A percentile compares a stretch with the other conserved stretches of the same genome.
These are phyloP conservation scores for Lecanosticta acicola DNA, from an alignment of 2,329 filamentous ascomycete genomes.

Conservation along the genomic window DNA sequence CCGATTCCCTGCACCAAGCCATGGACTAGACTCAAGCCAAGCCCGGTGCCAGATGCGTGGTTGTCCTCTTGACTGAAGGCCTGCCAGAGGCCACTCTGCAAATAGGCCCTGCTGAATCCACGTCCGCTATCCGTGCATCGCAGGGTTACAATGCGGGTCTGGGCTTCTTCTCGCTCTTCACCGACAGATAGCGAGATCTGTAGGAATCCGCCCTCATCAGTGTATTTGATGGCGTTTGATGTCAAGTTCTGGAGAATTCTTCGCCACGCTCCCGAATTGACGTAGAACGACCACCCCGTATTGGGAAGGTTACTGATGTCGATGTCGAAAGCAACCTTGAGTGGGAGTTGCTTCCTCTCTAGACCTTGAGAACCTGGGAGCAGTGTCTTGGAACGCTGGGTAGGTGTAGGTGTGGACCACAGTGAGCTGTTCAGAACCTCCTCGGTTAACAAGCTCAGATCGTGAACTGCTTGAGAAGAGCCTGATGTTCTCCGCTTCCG, in stretches of 20 bases:
- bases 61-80: slow-evolving; percentile 33
- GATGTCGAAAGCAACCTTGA: too few relatives aligned
- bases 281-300: too few relatives aligned
- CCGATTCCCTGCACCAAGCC: slow-evolving; percentile 26
- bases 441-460: slow-evolving; percentile 8
- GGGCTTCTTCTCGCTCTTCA: neutral
- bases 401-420: slow-evolving; percentile 4
- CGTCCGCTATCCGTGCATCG: slow-evolving; percentile 33
- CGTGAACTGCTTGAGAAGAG: slow-evolving; percentile 5
- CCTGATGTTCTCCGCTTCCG: neutral
- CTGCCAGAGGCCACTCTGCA: slow-evolving; percentile 27
- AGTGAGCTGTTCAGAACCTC: slow-evolving; percentile 13
- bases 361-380: slow-evolving; percentile 17
- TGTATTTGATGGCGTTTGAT: slow-evolving; percentile 47
- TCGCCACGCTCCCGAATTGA: slow-evolving; percentile 43
- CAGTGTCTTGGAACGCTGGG: too few relatives aligned
- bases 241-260: slow-evolving; percentile 43
- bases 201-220: slow-evolving; percentile 22
- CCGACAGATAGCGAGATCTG: slow-evolving; percentile 3
- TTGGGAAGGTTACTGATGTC: too few relatives aligned
- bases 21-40: slow-evolving; percentile 33
- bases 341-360: neutral
- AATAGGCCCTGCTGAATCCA: slow-evolving; percentile 29
- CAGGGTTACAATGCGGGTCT: too few relatives aligned
- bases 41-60: slow-evolving; percentile 29